Evolutionary conservation across 805 yeast genomes (phyloP), one percentile per base, ranked within the genome.

Genomic region (Teunomyces gatunensis): DNA sequence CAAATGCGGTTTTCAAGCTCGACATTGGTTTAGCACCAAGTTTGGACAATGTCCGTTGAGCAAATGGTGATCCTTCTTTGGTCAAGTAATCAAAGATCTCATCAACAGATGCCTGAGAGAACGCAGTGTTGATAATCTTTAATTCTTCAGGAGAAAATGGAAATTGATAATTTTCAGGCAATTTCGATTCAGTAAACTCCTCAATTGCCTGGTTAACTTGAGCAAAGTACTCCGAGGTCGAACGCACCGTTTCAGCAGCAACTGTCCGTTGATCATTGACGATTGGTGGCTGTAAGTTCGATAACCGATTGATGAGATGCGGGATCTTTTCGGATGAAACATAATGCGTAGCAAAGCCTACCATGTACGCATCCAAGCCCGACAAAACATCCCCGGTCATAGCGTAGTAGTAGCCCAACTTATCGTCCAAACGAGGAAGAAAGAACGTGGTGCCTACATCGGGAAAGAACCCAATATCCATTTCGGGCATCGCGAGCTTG

Each of bases 381-480:
- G 71, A 65, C 49, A 94, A 68, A 17, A 84, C 77, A 52, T 85
- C 87, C 42, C 97, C 96, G 1, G 98, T 91, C 55, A 91, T 71
- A 25, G 96, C 94, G 53, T 89, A 69, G 67, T 86, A 94, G 63
- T 85, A 80, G 42, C 98, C 97, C 50, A 91, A 70, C 56, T 88
- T 82, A 45, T 88, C 89, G 58, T 89, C 90, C 50, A 89, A 68
- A 53, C 87, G 80, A 29, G 96, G 90, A 56, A 94, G 73, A 68
- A 90, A 91, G 69, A 89, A 92, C 9, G 96, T 82, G 32, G 95
- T 85, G 39, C 97, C 99, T 10, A 94, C 98, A 66, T 94, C 99
- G 17, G 96, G 96, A 69, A 89, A 87, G 67, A 89, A 89, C 1
- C 99, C 99, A 64, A 94, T 94, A 60, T 88, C 90, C 77, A 95